Evolutionary conservation across 441 rosid species (phyloP), one percentile per base, ranked within the genome.

Genomic region (Aleurites moluccanus): DNA sequence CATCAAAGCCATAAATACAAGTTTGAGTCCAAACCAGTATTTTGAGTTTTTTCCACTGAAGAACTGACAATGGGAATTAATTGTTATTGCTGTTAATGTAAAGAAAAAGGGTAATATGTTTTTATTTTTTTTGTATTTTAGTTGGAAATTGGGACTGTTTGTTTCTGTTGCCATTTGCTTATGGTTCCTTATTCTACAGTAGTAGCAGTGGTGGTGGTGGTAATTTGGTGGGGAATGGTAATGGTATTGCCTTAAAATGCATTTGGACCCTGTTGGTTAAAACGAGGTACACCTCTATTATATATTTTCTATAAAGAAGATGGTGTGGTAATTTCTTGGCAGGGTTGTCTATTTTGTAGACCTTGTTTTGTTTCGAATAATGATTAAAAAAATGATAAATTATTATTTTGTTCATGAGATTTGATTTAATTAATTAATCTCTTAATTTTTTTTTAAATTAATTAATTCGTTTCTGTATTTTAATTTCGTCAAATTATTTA

Each of bases 11-110:
- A 78, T 81, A 68, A 82, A 78, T 61, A 68, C 78, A 55, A 78
- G 67, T 66, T 77, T 81, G 77, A 85, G 76, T 67, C 81, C 84
- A 71, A 73, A 70, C 83, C 83, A 84, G 79, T 87, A 73, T 72
- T 77, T 87, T 71, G 92, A 90, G 87, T 90, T 88, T 80, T 86
- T 90, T 67, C 92, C 94, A 64, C 83, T 83, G 79, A 90, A 83
- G 80, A 85, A 77, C 69, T 88, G 80, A 88, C n/a, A n/a, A 25
- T 86, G 91, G 74, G 75, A 4, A 27, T 62, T 71, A 79, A 79
- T 75, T 72, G 77, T 62, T 42, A 2, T 75, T 80, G 69, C 78
- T 70, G 65, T 60, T 35, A 64, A 18, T 40, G 82, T 74, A 67
- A 67, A 45, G 21, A 35, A 67, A 67, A 20, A 35, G 62, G 52